These are phyloP conservation scores for Candida hispaniensis DNA, from an alignment of 805 yeast species.

Conservation along the genomic window DNA sequence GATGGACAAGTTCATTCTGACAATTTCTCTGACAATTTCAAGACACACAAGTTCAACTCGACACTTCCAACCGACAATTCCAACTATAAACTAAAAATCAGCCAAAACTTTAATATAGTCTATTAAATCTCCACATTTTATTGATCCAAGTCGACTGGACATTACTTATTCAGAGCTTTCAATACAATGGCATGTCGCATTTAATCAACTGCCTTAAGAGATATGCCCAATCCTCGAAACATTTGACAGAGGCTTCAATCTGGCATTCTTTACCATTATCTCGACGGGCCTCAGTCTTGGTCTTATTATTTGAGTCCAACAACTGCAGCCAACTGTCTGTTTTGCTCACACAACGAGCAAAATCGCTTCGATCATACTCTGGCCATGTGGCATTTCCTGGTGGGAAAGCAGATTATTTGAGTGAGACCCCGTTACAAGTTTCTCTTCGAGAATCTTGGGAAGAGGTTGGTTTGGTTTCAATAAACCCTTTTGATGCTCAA, in stretches of 20 bases:
- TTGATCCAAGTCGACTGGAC: too few species aligned
- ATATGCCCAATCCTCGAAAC: slow-evolving; percentile 17
- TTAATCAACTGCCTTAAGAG: slow-evolving; percentile 10
- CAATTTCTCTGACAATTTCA: too few species aligned
- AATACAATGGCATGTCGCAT: slow-evolving; percentile 6
- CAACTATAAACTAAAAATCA: too few species aligned
- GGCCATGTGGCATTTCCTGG: slow-evolving; percentile 94
- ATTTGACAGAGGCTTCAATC: slow-evolving; percentile 20
- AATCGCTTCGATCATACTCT: slow-evolving; percentile 58
- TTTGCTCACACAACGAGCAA: slow-evolving; percentile 66
- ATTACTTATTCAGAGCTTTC: too few species aligned
- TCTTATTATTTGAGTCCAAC: slow-evolving; percentile 53
- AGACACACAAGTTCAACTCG: too few species aligned
- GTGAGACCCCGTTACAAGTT: slow-evolving; percentile 57
- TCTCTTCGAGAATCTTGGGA: slow-evolving; percentile 79
- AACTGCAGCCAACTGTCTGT: slow-evolving; percentile 60
- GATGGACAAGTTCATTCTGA: too few species aligned
- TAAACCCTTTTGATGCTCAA: slow-evolving; percentile 1
- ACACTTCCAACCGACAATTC: too few species aligned
- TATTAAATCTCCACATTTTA: too few species aligned
- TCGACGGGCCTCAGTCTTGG: slow-evolving; percentile 71
- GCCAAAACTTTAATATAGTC: too few species aligned
- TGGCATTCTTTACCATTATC: slow-evolving; percentile 51
- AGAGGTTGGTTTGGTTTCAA: slow-evolving; percentile 57
- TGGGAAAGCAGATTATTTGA: slow-evolving; percentile 65